Conservation (phyloP, 805 yeast species). For the Candida ortonii region DNA sequence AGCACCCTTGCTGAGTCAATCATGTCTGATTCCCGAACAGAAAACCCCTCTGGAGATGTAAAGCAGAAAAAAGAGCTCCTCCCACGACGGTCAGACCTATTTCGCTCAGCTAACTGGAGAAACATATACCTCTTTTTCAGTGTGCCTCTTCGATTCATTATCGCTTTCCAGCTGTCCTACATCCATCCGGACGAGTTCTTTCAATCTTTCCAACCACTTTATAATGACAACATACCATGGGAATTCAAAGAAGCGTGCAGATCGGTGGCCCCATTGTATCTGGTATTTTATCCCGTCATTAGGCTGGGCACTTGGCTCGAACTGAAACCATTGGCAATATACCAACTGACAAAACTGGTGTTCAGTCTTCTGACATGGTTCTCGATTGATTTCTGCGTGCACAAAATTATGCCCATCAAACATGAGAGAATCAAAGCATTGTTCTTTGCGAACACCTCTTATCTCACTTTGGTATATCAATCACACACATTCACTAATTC, state of each 20-base stretch:
- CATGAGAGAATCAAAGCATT: conserved; percentile 39
- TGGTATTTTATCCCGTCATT: conserved; percentile 67
- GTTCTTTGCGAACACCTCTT: conserved; percentile 53
- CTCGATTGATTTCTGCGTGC: conserved; percentile 30
- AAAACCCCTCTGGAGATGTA: conserved; percentile 2
- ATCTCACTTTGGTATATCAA: conserved; percentile 75
- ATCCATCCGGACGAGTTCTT: conserved; percentile 98
- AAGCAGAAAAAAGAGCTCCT: not conserved
- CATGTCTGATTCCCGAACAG: no score
- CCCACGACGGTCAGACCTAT: not conserved
- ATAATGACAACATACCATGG: conserved; percentile 68
- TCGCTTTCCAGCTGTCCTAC: conserved; percentile 73
- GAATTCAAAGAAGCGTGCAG: conserved; percentile 67
- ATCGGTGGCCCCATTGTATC: conserved; percentile 64
- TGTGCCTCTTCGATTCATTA: conserved; percentile 47
- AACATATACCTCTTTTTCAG: conserved; percentile 39
- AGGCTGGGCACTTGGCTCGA: conserved; percentile 34
- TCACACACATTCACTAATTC: conserved; percentile 89
- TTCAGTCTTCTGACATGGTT: conserved; percentile 34
- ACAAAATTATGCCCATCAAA: conserved; percentile 32
- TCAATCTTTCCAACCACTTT: conserved; percentile 79
- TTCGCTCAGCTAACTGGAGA: conserved; percentile 48
- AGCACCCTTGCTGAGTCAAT: no score
- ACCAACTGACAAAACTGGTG: conserved; percentile 54
- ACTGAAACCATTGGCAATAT: conserved; percentile 44